Base-by-base conservation (phyloP, 139 green algal species). In the Tetradesmus lagerheimii region DNA sequence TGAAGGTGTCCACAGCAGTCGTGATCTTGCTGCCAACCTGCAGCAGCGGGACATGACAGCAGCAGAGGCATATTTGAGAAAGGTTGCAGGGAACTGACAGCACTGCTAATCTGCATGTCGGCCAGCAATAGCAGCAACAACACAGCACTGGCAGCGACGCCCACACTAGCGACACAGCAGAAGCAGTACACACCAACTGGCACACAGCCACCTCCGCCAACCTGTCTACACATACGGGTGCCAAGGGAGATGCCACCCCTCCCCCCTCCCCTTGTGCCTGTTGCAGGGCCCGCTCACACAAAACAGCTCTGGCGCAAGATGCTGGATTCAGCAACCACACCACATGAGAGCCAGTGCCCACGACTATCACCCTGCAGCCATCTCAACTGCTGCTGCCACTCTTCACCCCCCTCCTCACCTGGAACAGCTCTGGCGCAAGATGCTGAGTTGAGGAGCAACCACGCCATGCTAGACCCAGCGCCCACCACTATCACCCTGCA, bases 11-110 rank as follows among this genome's bases (percentile, higher is more conserved):
- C 27, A 96, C 94, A 23, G 90, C 93, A n/a, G 92, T 93, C 4
- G 94, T 96, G 4, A 96, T 90, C 89, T 94, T 94, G 80, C 81
- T 92, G 83, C 93, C 93, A n/a, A 94, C 92, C 92, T 91, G 77
- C 43, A 57, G 25, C 34, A 79, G 31, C 18, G 15, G 53, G 35
- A 37, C 71, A 80, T 23, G 3, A 53, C 50, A 62, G 27, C 78
- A 62, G 78, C 78, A 35, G 27, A 23, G 2, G 39, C 47, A 39
- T 5, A 11, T 29, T 23, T 35, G 11, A 20, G 27, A 45, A 50
- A 50, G 43, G 43, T n/a, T 9, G 5, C 23, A n/a, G n/a, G n/a
- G n/a, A n/a, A n/a, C n/a, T n/a, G n/a, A 27, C 62, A 74, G 25
- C 62, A 74, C 62, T 74, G 62, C 23, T 27, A 74, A 74, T 4